These are phyloP conservation scores for Parascedosporium putredinis DNA, from an alignment of 2,329 filamentous ascomycete species.

Conservation along the genomic window DNA sequence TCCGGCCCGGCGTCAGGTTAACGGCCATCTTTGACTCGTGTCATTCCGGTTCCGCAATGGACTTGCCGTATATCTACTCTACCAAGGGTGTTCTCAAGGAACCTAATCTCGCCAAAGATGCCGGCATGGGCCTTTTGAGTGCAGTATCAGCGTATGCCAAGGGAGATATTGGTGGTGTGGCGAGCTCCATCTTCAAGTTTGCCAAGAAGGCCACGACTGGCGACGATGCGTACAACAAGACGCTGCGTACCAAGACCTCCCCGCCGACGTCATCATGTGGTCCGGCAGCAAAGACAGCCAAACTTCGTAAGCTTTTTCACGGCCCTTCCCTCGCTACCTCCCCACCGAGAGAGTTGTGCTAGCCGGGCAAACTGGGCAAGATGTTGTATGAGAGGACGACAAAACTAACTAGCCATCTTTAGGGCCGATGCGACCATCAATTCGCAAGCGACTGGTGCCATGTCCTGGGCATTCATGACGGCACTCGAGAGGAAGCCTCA, in stretches of 20 bases:
- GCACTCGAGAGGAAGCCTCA: constrained; percentile 79
- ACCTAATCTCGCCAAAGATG: constrained; percentile 62
- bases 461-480: constrained; percentile 86
- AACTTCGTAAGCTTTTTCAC: constrained; percentile 43
- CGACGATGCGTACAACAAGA: constrained; percentile 61
- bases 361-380: no score
- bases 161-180: constrained; percentile 69
- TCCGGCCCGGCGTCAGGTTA: constrained; percentile 58
- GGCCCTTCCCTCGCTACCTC: neutral
- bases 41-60: constrained; percentile 46
- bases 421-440: constrained; percentile 76
- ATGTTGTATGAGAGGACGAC: no score
- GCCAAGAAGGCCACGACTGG: constrained; percentile 66
- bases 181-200: constrained; percentile 62
- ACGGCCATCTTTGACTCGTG: constrained; percentile 46
- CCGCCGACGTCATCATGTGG: constrained; percentile 91
- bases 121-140: constrained; percentile 54
- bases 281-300: constrained; percentile 84
- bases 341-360: neutral
- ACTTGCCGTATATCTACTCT: constrained; percentile 50
- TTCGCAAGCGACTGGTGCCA: constrained; percentile 78
- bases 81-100: constrained; percentile 64
- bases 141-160: constrained; percentile 65
- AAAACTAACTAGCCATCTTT: no score
- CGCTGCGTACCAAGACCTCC: constrained; percentile 73